Base-by-base conservation (phyloP, 306 rosid species). In the Pyrus communis region DNA sequence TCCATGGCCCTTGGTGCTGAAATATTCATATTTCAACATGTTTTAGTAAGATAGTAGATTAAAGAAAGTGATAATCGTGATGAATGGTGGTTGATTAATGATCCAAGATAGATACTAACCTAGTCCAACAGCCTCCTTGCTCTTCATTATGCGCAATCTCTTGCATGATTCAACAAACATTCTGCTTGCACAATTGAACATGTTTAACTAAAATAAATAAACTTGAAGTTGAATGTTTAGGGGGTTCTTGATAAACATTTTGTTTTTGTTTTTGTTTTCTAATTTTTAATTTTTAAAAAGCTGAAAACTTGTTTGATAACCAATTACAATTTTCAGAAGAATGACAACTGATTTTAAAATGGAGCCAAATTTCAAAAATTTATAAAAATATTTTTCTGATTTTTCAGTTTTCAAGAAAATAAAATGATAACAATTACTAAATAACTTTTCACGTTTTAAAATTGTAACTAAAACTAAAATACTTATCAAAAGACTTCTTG, bases 151-250 rank as follows among this genome's bases (percentile, higher is more conserved):
- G 70, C 96, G 91, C 82, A 91, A 58, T 79, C 97, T 94, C 84
- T 90, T 94, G 93, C 98, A 94, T 65, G 98, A 90, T 71, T 87
- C 94, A 70, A 94, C 97, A 81, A 94, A 94, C 97, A 94, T 94
- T 86, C 96, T 94, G 85, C 54, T 79, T 60, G 27, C 76, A 63
- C 42, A 7, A 59, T 14, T 46, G 4, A 6, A 69, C 65, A 42
- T 23, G 51, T 64, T 43, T 43, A 33, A 73, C 51, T 35, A 67
- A 42, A 21, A 51, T 51, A 31, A 17, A 11, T 4, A 54, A 15
- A 31, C 18, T 4, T 45, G 19, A 21, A 4, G 21, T 13, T 65
- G 55, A 49, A 49, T 49, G 17, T 49, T 49, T 13, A 49, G 3
- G 21, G 55, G 55, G 55, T 51, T 51, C 12, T 51, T 17, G 21